A percentile compares a stretch with the other conserved stretches of the same genome.
Conservation (phyloP, 371 early-diverging fungal species). For the Mortierella polycephala region DNA sequence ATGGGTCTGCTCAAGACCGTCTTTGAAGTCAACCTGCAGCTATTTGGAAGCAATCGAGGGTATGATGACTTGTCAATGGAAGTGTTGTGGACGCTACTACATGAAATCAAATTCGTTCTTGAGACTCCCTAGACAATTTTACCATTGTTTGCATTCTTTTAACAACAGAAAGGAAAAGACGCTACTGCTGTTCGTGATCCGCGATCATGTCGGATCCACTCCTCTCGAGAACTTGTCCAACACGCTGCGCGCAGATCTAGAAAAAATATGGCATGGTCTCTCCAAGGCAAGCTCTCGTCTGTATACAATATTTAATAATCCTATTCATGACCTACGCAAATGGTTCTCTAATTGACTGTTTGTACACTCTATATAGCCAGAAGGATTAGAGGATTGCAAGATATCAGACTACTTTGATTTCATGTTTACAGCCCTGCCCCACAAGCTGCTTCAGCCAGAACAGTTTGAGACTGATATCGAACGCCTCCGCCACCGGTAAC, state of each 20-base stretch:
- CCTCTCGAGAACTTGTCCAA: constrained; percentile 84
- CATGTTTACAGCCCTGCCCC: constrained; percentile 91
- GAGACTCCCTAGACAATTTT: too few species aligned
- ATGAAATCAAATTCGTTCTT: not conserved
- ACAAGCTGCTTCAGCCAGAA: constrained; percentile 88
- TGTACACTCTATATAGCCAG: constrained; percentile 65
- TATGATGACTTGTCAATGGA: constrained; percentile 19
- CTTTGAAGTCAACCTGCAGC: constrained; percentile 96
- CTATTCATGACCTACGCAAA: not conserved
- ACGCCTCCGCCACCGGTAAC: constrained; percentile 74
- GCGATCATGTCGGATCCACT: constrained; percentile 93
- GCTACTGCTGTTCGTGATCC: constrained; percentile 92
- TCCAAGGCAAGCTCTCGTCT: constrained; percentile 68
- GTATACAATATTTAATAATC: not conserved
- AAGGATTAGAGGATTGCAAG: constrained; percentile 79
- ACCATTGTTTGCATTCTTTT: not conserved
- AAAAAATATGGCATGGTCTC: constrained; percentile 91
- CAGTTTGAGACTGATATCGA: constrained; percentile 82
- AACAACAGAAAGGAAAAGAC: constrained; percentile 80
- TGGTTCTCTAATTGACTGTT: not conserved
- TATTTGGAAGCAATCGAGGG: constrained; percentile 84
- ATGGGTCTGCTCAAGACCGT: constrained; percentile 99
- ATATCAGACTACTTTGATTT: constrained; percentile 95
- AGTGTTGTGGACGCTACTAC: not conserved
- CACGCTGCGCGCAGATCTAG: constrained; percentile 85